phyloP scores from a whole-genome alignment of 2,329 filamentous ascomycete genomes.

The Trichoderma brevicompactum region DNA sequence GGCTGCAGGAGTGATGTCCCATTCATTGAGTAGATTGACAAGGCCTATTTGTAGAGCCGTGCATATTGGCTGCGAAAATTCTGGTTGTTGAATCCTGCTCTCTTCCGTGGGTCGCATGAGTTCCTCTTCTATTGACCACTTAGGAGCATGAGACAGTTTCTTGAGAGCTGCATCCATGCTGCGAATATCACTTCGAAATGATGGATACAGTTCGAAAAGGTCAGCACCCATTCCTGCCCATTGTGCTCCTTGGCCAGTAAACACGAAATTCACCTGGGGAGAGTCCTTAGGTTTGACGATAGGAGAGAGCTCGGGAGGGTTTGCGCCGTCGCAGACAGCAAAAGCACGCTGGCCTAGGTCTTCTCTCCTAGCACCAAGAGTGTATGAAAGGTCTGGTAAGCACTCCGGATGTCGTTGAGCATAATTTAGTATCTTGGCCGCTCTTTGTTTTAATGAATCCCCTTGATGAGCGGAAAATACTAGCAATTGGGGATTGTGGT shows the following conservation, averaged over 20 bases:
- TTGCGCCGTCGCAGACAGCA: conserved; percentile 46
- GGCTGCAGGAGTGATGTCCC: background rate
- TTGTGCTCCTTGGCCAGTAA: conserved; percentile 44
- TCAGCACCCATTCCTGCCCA: conserved; percentile 41
- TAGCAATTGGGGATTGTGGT: background rate
- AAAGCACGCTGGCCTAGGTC: conserved; percentile 17
- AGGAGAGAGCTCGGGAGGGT: conserved; percentile 39
- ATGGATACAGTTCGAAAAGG: background rate
- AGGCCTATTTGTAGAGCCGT: conserved; percentile 21
- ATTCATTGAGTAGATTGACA: background rate
- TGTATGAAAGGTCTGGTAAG: background rate
- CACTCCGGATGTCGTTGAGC: background rate
- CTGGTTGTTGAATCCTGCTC: conserved; percentile 5
- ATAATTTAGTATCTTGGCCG: background rate
- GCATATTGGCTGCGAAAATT: conserved; percentile 18
- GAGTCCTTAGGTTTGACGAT: conserved; percentile 33
- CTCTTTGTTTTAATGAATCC: background rate
- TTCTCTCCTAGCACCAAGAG: background rate
- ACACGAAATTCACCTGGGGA: conserved; percentile 32
- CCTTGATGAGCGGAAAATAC: conserved; percentile 8
- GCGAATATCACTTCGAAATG: background rate
- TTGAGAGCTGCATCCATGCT: conserved; percentile 2
- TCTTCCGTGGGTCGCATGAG: background rate
- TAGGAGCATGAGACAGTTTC: background rate
- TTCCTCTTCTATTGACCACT: conserved; percentile 22